Evolutionary conservation across 768 basidiomycete species (phyloP), one percentile per base, ranked within the genome.

Genomic region (Trametes cubensis): DNA sequence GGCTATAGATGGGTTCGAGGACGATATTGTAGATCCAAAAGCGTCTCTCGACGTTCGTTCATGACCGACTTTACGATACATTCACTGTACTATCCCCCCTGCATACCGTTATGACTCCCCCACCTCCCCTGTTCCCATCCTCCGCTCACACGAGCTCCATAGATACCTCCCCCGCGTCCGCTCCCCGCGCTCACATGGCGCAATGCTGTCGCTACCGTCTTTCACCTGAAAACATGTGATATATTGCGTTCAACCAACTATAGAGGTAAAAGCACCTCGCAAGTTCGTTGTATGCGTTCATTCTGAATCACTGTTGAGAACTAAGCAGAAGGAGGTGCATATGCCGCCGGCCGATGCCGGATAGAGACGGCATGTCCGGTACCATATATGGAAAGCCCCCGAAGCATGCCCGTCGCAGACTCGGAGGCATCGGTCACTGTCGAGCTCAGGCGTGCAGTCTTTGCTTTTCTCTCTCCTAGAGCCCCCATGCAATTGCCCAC

Each of bases 51-150:
- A 61, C 66, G 63, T 58, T 56, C 62, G 51, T 59, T 62, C 66
- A 70, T 48, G 67, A 67, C 62, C 57, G 20, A 30, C 49, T 45
- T 68, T 63, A 72, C 66, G 71, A 72, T 64, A 70, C 60, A 63
- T 50, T 54, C 63, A 68, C 62, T 66, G 67, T 69, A 66, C 62
- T 69, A 65, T 64, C 58, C 23, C 54, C 51, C 47, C 52, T 21
- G 53, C 46, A 48, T 59, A 55, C 62, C 57, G 28, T 59, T 46
- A 30, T 25, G 55, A 60, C 54, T 23, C 17, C 51, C 6, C n/a
- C n/a, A n/a, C n/a, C 48, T 34, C 53, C 46, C 41, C 28, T 30
- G 15, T n/a, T 28, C 30, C 62, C 52, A 8, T 42, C 39, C 51
- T 25, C 42, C 14, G 40, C 55, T 52, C 55, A 44, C 58, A 59